Percentiles rank a stretch among this genome's conserved stretches.
Conservation (phyloP, 75 land plant species). For the Pinus taeda region DNA sequence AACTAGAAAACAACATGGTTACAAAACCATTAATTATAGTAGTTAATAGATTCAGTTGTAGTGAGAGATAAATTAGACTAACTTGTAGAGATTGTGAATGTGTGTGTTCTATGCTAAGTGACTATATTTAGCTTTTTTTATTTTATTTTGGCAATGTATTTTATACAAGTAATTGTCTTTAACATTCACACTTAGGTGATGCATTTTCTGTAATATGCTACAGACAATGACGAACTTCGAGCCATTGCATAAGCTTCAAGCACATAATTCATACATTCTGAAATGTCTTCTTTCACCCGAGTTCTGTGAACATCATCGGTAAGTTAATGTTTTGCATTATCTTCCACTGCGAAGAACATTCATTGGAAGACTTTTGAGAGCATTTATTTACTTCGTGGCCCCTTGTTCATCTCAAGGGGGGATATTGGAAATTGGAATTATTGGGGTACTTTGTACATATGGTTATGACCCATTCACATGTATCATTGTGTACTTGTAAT, state of each 20-base stretch:
- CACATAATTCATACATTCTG: slow-evolving; percentile 84
- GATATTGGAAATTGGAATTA: too few relatives aligned
- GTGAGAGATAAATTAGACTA: not conserved
- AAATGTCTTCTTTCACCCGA: slow-evolving; percentile 99
- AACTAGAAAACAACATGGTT: not conserved
- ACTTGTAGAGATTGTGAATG: not conserved
- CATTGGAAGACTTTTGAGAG: not conserved
- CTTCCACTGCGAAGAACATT: not conserved
- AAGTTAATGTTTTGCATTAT: not conserved
- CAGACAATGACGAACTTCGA: slow-evolving; percentile 99
- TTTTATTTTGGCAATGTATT: too few relatives aligned
- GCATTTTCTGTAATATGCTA: slow-evolving; percentile 7
- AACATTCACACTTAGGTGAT: not conserved
- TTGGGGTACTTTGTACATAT: too few relatives aligned
- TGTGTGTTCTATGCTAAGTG: slow-evolving; percentile 7
- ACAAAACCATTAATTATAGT: too few relatives aligned
- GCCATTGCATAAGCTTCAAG: slow-evolving; percentile 93
- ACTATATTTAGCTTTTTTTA: not conserved
- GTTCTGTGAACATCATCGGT: slow-evolving; percentile 79
- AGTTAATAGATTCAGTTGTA: not conserved
- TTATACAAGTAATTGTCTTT: not conserved
- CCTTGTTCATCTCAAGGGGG: too few relatives aligned
- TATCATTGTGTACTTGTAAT: too few relatives aligned
- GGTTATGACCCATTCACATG: too few relatives aligned
- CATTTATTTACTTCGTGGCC: too few relatives aligned